Evolutionary conservation across 179 eudicot species (phyloP).

Genomic region (Amaranthus tricolor): DNA sequence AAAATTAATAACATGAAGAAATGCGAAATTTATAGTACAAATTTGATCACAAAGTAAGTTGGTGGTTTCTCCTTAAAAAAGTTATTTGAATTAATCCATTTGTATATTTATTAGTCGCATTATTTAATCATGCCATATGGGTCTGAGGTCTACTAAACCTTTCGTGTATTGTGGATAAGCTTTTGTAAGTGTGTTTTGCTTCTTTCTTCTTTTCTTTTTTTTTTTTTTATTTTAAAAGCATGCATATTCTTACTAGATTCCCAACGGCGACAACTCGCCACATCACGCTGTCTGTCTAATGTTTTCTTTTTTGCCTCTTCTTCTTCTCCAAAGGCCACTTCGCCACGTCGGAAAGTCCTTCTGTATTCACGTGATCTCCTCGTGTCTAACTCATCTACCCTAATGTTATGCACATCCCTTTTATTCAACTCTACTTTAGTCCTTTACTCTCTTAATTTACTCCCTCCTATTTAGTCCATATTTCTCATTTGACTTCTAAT

Average conservation of each 20-base stretch:
- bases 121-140: neutral
- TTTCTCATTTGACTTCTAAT: too few species aligned
- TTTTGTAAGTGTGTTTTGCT: neutral
- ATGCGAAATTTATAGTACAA: too few species aligned
- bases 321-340: constrained; percentile 7
- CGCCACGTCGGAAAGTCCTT: neutral
- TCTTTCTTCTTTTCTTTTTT: neutral
- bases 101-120: neutral
- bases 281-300: constrained; percentile 15
- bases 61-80: too few species aligned
- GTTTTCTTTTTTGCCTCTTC: neutral
- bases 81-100: too few species aligned
- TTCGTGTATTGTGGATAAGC: neutral
- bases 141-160: neutral
- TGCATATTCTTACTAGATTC: constrained; percentile 6
- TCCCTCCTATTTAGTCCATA: too few species aligned
- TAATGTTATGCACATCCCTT: neutral
- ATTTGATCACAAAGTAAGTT: too few species aligned
- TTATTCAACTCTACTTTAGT: too few species aligned
- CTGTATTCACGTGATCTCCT: constrained; percentile 13
- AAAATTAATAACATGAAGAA: too few species aligned
- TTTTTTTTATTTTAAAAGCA: neutral
- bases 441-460: too few species aligned
- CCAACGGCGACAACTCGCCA: constrained; percentile 27
- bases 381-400: neutral